Evolutionary conservation across 441 rosid genomes (phyloP).

Genomic region (Gossypium laxum): DNA sequence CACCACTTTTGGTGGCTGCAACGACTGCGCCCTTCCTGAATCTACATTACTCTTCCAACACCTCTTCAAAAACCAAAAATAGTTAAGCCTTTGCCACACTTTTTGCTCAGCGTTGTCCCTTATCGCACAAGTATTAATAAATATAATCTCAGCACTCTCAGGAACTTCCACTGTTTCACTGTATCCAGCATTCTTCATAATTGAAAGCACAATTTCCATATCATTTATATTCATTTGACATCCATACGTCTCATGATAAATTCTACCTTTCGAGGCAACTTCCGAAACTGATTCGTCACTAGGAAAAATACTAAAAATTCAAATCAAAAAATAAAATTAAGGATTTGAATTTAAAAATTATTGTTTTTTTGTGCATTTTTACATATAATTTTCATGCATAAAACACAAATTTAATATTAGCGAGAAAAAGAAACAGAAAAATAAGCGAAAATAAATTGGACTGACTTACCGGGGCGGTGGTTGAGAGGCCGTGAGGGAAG

Average conservation of each 20-base stretch:
- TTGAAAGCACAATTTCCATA: constrained; percentile 83
- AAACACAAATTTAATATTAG: not conserved
- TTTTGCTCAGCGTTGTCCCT: constrained; percentile 84
- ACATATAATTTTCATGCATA: not conserved
- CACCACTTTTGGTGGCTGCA: constrained; percentile 73
- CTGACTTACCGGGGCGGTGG: constrained; percentile 44
- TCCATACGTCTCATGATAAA: constrained; percentile 86
- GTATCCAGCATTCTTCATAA: constrained; percentile 76
- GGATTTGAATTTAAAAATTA: not conserved
- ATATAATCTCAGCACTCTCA: constrained; percentile 79
- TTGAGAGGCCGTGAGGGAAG: constrained; percentile 37
- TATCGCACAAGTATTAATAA: constrained; percentile 81
- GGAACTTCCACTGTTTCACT: constrained; percentile 56
- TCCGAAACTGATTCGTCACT: constrained; percentile 32
- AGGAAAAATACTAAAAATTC: constrained; percentile 15
- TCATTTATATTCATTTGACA: constrained; percentile 90
- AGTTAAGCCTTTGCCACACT: constrained; percentile 94
- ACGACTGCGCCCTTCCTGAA: constrained; percentile 54
- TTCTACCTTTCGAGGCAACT: constrained; percentile 44
- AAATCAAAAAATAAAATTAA: not conserved
- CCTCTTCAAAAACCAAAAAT: constrained; percentile 88
- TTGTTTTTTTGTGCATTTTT: not conserved
- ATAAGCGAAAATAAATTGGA: not conserved
- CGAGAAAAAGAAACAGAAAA: not conserved
- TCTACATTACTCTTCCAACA: constrained; percentile 68